These are phyloP conservation scores for Prunus kanzakura DNA, from an alignment of 306 rosid species.

Conservation along the genomic window DNA sequence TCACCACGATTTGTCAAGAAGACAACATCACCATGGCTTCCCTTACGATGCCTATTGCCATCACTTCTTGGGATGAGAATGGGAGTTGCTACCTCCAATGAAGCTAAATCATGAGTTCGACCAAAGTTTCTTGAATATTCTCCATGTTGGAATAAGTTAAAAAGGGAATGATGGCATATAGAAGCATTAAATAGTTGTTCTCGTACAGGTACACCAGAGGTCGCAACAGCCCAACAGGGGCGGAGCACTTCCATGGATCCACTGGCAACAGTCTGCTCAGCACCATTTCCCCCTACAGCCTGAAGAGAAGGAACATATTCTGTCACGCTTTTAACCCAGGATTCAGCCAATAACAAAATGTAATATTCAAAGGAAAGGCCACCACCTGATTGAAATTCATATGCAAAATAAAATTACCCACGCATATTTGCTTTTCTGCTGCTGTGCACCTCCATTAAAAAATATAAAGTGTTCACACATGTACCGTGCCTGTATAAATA, in stretches of 20 bases:
- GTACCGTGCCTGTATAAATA: too few species aligned
- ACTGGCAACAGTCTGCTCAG: slow-evolving; percentile 90
- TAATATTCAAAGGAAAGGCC: not conserved
- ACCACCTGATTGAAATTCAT: not conserved
- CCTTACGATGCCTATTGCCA: slow-evolving; percentile 92
- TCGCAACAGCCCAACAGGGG: slow-evolving; percentile 99
- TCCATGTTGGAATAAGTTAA: slow-evolving; percentile 86
- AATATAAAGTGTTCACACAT: not conserved
- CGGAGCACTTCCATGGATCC: slow-evolving; percentile 97
- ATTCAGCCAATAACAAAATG: not conserved
- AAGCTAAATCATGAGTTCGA: slow-evolving; percentile 59
- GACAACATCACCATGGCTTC: slow-evolving; percentile 96
- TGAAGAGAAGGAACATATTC: slow-evolving; percentile 30
- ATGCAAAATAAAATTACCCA: not conserved
- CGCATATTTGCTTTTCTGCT: not conserved
- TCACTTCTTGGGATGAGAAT: slow-evolving; percentile 84
- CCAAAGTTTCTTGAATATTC: slow-evolving; percentile 68
- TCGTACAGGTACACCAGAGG: slow-evolving; percentile 91
- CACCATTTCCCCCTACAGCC: slow-evolving; percentile 99
- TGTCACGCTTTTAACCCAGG: not conserved
- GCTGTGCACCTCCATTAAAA: not conserved
- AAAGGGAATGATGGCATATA: slow-evolving; percentile 79
- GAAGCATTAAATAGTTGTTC: slow-evolving; percentile 97
- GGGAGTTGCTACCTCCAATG: slow-evolving; percentile 93
- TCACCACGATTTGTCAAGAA: slow-evolving; percentile 97